Conservation (phyloP, 352 stramenopile species). For the Phytophthora boehmeriae region DNA sequence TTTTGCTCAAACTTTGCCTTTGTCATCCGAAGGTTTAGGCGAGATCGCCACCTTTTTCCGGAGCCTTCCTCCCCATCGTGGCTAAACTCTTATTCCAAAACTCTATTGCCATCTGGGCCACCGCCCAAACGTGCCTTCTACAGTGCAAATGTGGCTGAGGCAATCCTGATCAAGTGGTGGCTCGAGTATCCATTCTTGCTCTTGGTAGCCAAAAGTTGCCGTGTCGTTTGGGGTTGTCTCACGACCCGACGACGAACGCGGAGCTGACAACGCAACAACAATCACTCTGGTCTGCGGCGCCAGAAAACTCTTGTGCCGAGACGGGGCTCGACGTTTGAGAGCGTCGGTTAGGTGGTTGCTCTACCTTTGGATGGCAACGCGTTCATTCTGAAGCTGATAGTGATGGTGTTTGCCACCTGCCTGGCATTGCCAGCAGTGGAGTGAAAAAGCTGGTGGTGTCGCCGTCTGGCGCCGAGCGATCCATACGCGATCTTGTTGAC, state of each 20-base stretch:
- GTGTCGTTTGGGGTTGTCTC: constrained; percentile 18
- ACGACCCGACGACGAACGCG: constrained; percentile 36
- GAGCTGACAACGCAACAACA: constrained; percentile 45
- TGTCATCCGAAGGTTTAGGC: background rate
- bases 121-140: too few species aligned
- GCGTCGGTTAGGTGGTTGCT: background rate
- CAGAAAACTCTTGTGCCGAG: constrained; percentile 38
- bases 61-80: constrained; percentile 2
- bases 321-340: constrained; percentile 1
- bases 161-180: constrained; percentile 1
- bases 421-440: too few species aligned
- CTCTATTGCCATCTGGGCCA: background rate
- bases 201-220: constrained; percentile 19
- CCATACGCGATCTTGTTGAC: constrained; percentile 26
- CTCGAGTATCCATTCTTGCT: constrained; percentile 7
- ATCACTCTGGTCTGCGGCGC: constrained; percentile 37
- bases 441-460: too few species aligned
- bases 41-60: background rate
- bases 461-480: background rate
- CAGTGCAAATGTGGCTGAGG: background rate
- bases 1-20: background rate
- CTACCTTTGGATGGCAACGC: constrained; percentile 8
- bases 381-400: background rate
- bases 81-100: background rate
- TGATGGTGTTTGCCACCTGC: too few species aligned